phyloP scores from a whole-genome alignment of 1,284 basidiomycete species.

The Cutaneotrichosporon sp. region DNA sequence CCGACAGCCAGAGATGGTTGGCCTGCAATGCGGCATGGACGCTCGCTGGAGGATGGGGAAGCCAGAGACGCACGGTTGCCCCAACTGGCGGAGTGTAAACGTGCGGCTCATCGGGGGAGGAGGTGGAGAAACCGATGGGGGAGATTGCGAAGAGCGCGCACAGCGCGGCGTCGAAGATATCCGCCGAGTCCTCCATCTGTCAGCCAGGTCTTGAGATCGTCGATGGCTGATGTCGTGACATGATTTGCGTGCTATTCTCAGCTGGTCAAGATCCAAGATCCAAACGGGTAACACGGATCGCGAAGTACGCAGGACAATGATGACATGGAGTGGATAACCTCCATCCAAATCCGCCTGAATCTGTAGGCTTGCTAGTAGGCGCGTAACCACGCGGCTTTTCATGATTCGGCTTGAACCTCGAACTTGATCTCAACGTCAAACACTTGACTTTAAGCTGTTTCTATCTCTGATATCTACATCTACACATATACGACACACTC shows the following conservation, averaged over 20 bases:
- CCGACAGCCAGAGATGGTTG: conserved; percentile 49
- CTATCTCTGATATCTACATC: no score
- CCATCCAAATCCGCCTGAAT: neutral
- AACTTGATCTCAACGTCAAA: neutral
- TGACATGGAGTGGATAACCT: neutral
- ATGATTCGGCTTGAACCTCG: neutral
- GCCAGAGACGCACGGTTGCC: conserved; percentile 33
- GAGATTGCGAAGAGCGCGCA: conserved; percentile 42
- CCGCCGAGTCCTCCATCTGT: conserved; percentile 14
- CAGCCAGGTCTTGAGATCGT: neutral
- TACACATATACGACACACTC: neutral
- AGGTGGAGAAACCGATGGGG: conserved; percentile 41
- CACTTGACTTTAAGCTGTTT: neutral
- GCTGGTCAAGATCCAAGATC: neutral
- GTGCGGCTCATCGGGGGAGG: conserved; percentile 20
- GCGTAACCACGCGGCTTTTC: neutral
- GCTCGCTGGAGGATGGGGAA: conserved; percentile 41
- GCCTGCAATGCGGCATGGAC: conserved; percentile 48
- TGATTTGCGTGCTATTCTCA: neutral
- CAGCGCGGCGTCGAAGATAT: conserved; percentile 45
- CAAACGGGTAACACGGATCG: no score
- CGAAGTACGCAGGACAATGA: neutral
- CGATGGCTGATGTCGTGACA: neutral
- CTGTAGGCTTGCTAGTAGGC: neutral
- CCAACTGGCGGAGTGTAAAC: conserved; percentile 28